These are phyloP conservation scores for Rubia balearica DNA, from an alignment of 305 asterid genomes.

Conservation along the genomic window DNA sequence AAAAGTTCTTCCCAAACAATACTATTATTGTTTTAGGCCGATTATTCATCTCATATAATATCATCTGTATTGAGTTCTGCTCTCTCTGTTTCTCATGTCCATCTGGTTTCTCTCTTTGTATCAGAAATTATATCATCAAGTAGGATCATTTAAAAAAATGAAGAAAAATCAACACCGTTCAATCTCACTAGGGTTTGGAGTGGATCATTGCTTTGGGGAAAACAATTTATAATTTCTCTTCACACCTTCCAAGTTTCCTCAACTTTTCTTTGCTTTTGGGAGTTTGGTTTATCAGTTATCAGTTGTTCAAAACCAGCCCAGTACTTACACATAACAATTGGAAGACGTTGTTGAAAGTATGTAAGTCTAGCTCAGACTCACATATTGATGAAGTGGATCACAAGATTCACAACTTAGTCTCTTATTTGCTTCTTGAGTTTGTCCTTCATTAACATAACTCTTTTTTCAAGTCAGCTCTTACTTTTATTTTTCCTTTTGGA, in stretches of 20 bases:
- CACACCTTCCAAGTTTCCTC: background rate
- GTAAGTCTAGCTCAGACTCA: background rate
- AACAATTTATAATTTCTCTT: background rate
- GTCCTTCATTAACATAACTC: background rate
- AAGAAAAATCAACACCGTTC: background rate
- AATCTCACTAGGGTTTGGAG: background rate
- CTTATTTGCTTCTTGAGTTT: background rate
- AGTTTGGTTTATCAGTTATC: background rate
- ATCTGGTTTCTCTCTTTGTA: background rate
- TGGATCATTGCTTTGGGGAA: background rate
- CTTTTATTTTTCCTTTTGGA: background rate
- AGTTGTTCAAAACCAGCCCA: background rate
- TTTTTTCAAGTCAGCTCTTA: background rate
- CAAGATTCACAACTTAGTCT: background rate
- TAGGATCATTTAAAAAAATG: background rate
- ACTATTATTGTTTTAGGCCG: background rate
- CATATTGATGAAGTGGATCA: conserved; percentile 1
- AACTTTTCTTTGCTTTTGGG: background rate
- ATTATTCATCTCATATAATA: background rate
- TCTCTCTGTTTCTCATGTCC: background rate
- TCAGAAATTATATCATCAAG: background rate
- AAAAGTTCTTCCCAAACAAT: background rate
- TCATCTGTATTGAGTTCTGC: background rate
- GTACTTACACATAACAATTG: background rate
- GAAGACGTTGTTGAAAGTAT: background rate